Percentiles rank a stretch among this genome's conserved stretches.
Conservation (phyloP, 2,329 filamentous ascomycete species). For the Acephala macrosclerotiorum region DNA sequence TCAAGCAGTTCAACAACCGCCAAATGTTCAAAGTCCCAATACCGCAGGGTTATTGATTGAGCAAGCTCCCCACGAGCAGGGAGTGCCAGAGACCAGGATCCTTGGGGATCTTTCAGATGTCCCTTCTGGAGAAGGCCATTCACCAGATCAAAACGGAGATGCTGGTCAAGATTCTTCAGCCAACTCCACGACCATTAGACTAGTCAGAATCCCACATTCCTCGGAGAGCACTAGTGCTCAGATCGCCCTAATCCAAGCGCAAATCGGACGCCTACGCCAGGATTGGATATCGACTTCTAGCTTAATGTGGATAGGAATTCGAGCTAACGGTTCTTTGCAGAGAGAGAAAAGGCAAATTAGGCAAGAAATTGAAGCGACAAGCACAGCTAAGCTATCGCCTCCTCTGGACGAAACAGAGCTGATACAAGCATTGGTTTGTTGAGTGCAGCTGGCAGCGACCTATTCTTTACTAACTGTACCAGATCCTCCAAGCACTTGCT, state of each 20-base stretch:
- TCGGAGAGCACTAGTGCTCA: background rate
- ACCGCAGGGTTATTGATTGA: too few species aligned
- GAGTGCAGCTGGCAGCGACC: background rate
- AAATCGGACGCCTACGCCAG: background rate
- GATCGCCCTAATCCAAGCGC: background rate
- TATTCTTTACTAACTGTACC: background rate
- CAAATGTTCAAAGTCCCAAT: too few species aligned
- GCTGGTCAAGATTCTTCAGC: too few species aligned
- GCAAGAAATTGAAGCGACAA: slow-evolving; percentile 61
- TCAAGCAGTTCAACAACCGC: too few species aligned
- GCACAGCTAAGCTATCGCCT: slow-evolving; percentile 55
- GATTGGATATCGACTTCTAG: slow-evolving; percentile 7
- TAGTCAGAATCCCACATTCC: background rate
- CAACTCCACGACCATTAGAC: background rate
- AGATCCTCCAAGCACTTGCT: slow-evolving; percentile 83
- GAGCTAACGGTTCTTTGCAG: slow-evolving; percentile 28
- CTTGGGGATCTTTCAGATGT: too few species aligned
- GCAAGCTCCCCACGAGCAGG: too few species aligned
- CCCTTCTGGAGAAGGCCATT: background rate
- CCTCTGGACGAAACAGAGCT: slow-evolving; percentile 79
- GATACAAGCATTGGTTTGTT: slow-evolving; percentile 76
- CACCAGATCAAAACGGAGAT: background rate
- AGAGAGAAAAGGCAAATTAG: slow-evolving; percentile 39
- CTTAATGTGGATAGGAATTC: background rate
- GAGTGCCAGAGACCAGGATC: too few species aligned